Percentiles rank a stretch among this genome's conserved stretches.
Evolutionary conservation across 352 stramenopile genomes (phyloP).

Genomic region (Globisporangium splendens): DNA sequence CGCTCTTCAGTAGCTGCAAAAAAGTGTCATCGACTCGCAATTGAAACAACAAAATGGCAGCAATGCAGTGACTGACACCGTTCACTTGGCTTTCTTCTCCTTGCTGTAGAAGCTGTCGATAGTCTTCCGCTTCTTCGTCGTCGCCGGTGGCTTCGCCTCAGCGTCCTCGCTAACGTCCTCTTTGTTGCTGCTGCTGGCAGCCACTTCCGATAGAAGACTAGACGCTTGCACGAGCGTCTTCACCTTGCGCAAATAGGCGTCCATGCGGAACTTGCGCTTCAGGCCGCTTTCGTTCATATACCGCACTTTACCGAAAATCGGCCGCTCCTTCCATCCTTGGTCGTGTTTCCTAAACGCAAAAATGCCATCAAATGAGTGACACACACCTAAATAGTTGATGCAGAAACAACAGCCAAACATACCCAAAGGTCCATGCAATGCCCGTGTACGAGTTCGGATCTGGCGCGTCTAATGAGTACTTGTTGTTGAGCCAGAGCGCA

Average conservation of each 20-base stretch:
- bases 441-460: conserved; percentile 94
- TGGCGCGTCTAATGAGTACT: conserved; percentile 96
- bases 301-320: conserved; percentile 98
- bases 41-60: too few species aligned
- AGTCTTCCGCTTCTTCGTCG: conserved; percentile 27
- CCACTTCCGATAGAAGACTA: background rate
- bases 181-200: background rate
- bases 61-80: too few species aligned
- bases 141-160: background rate
- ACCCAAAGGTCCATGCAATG: conserved; percentile 80
- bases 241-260: conserved; percentile 70
- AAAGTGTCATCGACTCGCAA: too few species aligned
- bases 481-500: conserved; percentile 97
- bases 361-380: too few species aligned
- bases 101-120: conserved; percentile 20
- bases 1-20: too few species aligned
- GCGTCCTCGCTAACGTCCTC: background rate
- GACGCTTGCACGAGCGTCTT: conserved; percentile 21
- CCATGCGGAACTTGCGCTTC: conserved; percentile 98
- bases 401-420: background rate
- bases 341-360: conserved; percentile 89
- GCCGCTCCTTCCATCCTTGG: conserved; percentile 94
- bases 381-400: too few species aligned
- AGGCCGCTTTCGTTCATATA: conserved; percentile 99
- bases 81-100: background rate